These are phyloP conservation scores for Thraustochytrium sp. DNA, from an alignment of 352 stramenopile genomes.

Conservation along the genomic window DNA sequence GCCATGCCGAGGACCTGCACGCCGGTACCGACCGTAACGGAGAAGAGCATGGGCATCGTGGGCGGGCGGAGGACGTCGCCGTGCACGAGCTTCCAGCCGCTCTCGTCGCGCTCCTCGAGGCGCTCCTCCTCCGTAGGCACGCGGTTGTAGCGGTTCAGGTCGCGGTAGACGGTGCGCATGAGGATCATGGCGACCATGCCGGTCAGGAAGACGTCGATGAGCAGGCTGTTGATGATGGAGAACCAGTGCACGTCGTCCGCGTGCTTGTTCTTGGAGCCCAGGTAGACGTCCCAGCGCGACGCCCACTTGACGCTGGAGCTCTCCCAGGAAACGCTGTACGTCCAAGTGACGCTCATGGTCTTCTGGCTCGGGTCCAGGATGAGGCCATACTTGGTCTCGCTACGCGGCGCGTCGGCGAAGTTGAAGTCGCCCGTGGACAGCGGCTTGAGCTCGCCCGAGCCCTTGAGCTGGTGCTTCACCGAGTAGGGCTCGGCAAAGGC, in stretches of 20 bases:
- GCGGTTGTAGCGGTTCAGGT: constrained; percentile 93
- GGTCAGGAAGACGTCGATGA: constrained; percentile 99
- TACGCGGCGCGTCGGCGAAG: constrained; percentile 50
- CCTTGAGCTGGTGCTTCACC: constrained; percentile 56
- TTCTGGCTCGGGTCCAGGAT: constrained; percentile 73
- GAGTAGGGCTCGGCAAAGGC: constrained; percentile 96
- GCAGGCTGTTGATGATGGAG: constrained; percentile 98
- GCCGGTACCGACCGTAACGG: constrained; percentile 88
- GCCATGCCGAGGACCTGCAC: constrained; percentile 92
- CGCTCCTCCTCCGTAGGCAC: constrained; percentile 74
- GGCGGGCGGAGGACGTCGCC: constrained; percentile 97
- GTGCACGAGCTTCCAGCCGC: constrained; percentile 92
- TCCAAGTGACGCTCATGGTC: constrained; percentile 86
- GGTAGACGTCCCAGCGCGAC: constrained; percentile 98
- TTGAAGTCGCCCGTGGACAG: constrained; percentile 48
- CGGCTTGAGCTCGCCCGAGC: neutral
- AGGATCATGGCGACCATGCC: constrained; percentile 99
- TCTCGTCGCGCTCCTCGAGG: constrained; percentile 78
- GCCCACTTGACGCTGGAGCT: constrained; percentile 89
- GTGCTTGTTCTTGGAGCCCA: constrained; percentile 77
- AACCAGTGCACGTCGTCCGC: constrained; percentile 99
- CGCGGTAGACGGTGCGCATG: constrained; percentile 94
- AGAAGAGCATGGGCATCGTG: constrained; percentile 84
- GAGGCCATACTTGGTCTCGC: constrained; percentile 68
- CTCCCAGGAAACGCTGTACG: constrained; percentile 96